These are phyloP conservation scores for Avena eriantha DNA, from an alignment of 176 grass and related monocot genomes.

Conservation along the genomic window DNA sequence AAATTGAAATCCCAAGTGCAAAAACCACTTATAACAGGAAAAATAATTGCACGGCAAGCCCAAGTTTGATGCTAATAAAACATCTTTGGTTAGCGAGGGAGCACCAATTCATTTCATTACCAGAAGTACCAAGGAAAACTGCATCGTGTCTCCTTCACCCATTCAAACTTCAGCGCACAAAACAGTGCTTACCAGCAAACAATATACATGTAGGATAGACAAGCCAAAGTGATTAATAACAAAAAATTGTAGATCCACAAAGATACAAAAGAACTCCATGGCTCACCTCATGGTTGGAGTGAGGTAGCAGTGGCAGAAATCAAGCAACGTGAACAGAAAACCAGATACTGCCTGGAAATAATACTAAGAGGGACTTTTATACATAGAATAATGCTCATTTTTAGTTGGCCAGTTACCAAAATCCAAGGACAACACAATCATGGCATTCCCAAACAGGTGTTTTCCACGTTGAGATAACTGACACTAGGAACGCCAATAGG, in stretches of 20 bases:
- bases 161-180: neutral
- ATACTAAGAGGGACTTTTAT: neutral
- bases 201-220: conserved; percentile 28
- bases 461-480: neutral
- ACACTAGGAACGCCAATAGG: neutral
- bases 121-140: neutral
- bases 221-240: neutral
- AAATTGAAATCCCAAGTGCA: neutral
- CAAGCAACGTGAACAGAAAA: neutral
- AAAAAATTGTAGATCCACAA: neutral
- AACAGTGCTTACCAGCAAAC: neutral
- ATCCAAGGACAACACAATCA: neutral
- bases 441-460: neutral
- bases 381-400: neutral
- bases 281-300: neutral
- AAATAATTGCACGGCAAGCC: neutral
- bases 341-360: neutral
- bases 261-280: conserved; percentile 9
- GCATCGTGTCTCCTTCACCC: neutral
- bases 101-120: neutral
- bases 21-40: neutral
- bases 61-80: conserved; percentile 5
- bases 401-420: neutral
- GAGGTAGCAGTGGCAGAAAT: neutral
- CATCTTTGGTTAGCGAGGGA: neutral